Evolutionary conservation across 1,284 basidiomycete genomes (phyloP).

Genomic region (Trametes polyzona): DNA sequence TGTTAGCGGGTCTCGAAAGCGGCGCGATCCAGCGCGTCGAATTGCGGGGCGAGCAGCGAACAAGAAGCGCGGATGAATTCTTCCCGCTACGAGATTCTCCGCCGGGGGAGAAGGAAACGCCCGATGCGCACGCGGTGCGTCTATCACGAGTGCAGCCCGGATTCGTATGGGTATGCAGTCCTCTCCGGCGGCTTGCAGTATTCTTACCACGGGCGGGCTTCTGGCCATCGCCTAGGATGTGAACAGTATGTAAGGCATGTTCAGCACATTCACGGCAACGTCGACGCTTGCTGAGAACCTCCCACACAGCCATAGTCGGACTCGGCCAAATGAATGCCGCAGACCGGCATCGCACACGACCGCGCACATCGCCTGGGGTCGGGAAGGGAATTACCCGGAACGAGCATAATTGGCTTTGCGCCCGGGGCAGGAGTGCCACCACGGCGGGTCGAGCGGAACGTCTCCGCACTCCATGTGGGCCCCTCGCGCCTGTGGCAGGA

Average conservation of each 20-base stretch:
- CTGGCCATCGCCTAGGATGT: neutral
- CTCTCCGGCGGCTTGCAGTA: neutral
- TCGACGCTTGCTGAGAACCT: neutral
- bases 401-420: neutral
- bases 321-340: neutral
- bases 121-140: neutral
- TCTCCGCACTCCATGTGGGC: conserved; percentile 8
- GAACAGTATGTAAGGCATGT: neutral
- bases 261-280: neutral
- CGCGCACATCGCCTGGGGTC: neutral
- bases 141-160: neutral
- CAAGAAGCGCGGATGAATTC: neutral
- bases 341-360: neutral
- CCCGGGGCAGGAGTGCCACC: neutral
- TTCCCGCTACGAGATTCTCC: neutral
- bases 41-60: neutral
- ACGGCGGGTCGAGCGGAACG: neutral
- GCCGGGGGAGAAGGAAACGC: neutral
- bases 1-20: neutral
- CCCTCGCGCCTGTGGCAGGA: neutral
- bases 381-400: neutral
- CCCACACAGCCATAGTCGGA: neutral
- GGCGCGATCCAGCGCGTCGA: neutral
- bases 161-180: neutral
- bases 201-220: neutral